Conservation (phyloP, 345 rosid species). For the Sonneratia alba region DNA sequence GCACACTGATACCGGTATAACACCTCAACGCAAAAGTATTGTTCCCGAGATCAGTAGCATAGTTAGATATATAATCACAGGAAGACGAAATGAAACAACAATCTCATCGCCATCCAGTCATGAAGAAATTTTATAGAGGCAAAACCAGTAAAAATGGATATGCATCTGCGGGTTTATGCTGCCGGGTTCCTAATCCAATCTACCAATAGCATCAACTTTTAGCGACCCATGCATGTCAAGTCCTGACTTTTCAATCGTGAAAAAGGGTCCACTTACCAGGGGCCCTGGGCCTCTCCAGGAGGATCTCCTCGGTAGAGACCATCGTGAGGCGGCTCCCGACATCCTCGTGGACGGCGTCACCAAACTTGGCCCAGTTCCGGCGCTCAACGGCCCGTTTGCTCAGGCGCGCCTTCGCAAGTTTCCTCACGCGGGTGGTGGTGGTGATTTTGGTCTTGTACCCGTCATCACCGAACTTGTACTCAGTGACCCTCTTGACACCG, state of each 20-base stretch:
- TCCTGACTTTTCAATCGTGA: not conserved
- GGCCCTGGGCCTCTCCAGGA: slow-evolving; percentile 50
- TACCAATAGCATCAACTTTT: not conserved
- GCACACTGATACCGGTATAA: too few relatives aligned
- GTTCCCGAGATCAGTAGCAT: not conserved
- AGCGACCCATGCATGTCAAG: not conserved
- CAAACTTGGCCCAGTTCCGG: slow-evolving; percentile 61
- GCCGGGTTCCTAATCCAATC: not conserved
- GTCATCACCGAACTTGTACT: slow-evolving; percentile 61
- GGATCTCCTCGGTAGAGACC: slow-evolving; percentile 69
- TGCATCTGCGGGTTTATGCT: not conserved
- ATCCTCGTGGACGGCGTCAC: slow-evolving; percentile 61
- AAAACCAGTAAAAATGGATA: not conserved
- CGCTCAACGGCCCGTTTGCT: slow-evolving; percentile 54
- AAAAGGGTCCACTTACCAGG: slow-evolving; percentile 29
- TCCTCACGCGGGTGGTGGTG: slow-evolving; percentile 50
- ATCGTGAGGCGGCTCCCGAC: slow-evolving; percentile 56
- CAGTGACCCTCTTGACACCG: slow-evolving; percentile 65
- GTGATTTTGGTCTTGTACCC: slow-evolving; percentile 57
- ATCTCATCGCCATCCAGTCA: not conserved
- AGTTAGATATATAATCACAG: not conserved
- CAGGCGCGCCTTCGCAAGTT: slow-evolving; percentile 49
- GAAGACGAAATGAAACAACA: not conserved
- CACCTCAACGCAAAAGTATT: too few relatives aligned
- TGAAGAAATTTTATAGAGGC: not conserved